Percentiles rank a stretch among this genome's conserved stretches.
Evolutionary conservation across 1,284 basidiomycete genomes (phyloP).

Genomic region (Inonotus obliquus): DNA sequence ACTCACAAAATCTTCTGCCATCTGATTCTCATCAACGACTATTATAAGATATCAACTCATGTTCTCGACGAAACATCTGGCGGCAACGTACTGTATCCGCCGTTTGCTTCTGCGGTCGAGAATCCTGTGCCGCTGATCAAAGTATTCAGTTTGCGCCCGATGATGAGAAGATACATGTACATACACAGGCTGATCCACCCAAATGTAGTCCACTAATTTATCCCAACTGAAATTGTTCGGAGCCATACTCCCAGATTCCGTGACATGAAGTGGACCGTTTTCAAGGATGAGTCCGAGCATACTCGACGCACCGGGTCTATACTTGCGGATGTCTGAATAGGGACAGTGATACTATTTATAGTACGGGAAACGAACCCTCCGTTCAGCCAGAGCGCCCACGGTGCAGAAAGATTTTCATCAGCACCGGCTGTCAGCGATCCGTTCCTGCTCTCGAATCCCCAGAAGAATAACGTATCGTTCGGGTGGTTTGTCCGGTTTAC

Average conservation of each 20-base stretch:
- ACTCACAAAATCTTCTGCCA: conserved; percentile 65
- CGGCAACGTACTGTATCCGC: conserved; percentile 45
- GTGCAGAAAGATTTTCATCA: conserved; percentile 34
- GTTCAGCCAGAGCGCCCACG: conserved; percentile 75
- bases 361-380: conserved; percentile 46
- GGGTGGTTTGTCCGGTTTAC: conserved; percentile 61
- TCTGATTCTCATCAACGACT: conserved; percentile 64
- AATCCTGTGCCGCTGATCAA: conserved; percentile 52
- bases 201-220: conserved; percentile 59
- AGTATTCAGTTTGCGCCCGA: background rate
- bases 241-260: conserved; percentile 41
- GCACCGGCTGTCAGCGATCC: conserved; percentile 50
- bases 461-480: conserved; percentile 71
- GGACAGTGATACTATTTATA: background rate
- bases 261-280: conserved; percentile 65
- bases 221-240: conserved; percentile 56
- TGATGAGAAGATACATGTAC: conserved; percentile 20
- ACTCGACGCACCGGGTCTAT: conserved; percentile 66
- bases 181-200: conserved; percentile 72
- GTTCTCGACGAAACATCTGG: background rate
- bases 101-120: conserved; percentile 53
- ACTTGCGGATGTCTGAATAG: conserved; percentile 1
- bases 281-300: conserved; percentile 60
- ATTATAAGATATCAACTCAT: conserved; percentile 10
- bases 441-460: conserved; percentile 55